phyloP scores from a whole-genome alignment of 331 rosid species.

The Pyracantha coccinea region DNA sequence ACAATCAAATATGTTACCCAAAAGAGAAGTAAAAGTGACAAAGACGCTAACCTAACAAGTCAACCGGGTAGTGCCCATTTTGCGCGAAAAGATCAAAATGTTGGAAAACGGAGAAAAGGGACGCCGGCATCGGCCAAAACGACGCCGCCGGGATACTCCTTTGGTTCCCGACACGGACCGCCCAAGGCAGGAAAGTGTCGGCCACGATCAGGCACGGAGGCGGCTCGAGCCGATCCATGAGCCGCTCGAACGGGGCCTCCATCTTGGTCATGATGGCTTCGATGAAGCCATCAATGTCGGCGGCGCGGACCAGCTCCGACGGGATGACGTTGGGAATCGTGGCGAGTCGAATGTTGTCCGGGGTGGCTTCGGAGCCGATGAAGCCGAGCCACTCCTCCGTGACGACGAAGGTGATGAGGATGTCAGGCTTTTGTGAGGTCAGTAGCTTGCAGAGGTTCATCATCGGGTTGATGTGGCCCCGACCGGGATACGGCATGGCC shows the following conservation, averaged over 20 bases:
- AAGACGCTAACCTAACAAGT: constrained; percentile 10
- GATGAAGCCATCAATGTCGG: constrained; percentile 19
- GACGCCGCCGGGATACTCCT: constrained; percentile 20
- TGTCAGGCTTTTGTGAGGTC: not conserved
- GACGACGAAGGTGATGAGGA: constrained; percentile 34
- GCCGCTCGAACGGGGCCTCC: constrained; percentile 44
- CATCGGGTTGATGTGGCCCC: constrained; percentile 42
- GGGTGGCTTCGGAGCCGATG: constrained; percentile 27
- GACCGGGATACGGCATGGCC: constrained; percentile 43
- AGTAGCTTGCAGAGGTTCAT: constrained; percentile 43
- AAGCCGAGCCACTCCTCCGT: constrained; percentile 51
- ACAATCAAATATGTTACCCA: too few relatives aligned
- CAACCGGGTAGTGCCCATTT: constrained; percentile 7
- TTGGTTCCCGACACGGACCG: not conserved
- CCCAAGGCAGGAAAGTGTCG: constrained; percentile 11
- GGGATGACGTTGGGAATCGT: constrained; percentile 58
- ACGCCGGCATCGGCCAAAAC: constrained; percentile 11
- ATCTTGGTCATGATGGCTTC: constrained; percentile 35
- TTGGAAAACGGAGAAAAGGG: constrained; percentile 21
- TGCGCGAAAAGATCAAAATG: constrained; percentile 12
- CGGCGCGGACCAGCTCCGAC: constrained; percentile 41
- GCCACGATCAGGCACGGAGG: not conserved
- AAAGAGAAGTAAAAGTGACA: not conserved
- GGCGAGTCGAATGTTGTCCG: constrained; percentile 27
- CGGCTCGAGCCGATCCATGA: constrained; percentile 26